phyloP scores from a whole-genome alignment of 306 rosid species.

The Pachyrhizus erosus region DNA sequence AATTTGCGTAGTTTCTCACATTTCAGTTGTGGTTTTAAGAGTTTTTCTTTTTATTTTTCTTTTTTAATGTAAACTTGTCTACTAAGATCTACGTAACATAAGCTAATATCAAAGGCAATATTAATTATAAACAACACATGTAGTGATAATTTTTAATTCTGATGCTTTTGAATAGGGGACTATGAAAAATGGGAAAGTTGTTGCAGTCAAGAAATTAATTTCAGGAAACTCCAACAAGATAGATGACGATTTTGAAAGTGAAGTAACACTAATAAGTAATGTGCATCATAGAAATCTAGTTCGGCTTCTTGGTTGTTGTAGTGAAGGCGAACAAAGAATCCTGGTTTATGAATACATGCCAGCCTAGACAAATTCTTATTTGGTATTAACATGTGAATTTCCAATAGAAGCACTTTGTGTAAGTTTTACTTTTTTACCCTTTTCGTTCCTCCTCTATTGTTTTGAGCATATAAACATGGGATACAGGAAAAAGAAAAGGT shows the following conservation, averaged over 20 bases:
- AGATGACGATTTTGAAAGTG: conserved; percentile 62
- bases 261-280: conserved; percentile 66
- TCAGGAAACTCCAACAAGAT: conserved; percentile 53
- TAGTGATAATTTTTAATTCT: not conserved
- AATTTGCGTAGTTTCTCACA: not conserved
- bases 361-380: conserved; percentile 72
- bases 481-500: conserved; percentile 57
- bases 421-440: too few species aligned
- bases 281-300: not conserved
- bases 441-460: not conserved
- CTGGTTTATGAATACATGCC: conserved; percentile 77
- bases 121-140: not conserved
- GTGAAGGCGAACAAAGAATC: conserved; percentile 61
- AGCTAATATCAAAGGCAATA: not conserved
- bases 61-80: not conserved
- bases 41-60: not conserved
- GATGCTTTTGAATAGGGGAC: not conserved
- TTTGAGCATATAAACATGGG: not conserved
- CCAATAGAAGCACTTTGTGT: not conserved
- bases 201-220: conserved; percentile 68
- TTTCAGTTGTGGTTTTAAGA: not conserved
- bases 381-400: conserved; percentile 45
- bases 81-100: not conserved
- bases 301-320: conserved; percentile 1
- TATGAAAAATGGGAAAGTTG: conserved; percentile 51